Evolutionary conservation across 1,284 basidiomycete genomes (phyloP).

Genomic region (Microbotryum lychnidis-dioicae): DNA sequence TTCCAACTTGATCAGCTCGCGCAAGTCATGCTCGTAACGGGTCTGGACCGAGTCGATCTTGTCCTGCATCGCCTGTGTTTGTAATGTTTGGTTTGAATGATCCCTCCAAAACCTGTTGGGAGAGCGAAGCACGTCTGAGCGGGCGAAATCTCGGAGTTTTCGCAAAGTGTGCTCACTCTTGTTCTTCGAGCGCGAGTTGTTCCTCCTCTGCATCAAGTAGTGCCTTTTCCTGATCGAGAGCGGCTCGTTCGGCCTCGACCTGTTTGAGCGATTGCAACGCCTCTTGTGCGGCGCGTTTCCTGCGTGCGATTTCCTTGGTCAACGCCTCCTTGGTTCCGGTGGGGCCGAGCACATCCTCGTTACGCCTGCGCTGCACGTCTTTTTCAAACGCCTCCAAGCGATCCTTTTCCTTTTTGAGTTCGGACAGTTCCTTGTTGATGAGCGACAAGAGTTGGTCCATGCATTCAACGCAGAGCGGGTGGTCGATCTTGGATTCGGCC

Average conservation of each 20-base stretch:
- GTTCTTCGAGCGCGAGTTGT: conserved; percentile 66
- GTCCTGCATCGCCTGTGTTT: conserved; percentile 56
- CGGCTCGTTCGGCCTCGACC: conserved; percentile 39
- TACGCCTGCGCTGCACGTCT: conserved; percentile 54
- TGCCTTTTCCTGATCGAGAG: conserved; percentile 34
- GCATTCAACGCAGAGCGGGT: conserved; percentile 92
- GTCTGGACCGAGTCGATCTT: conserved; percentile 63
- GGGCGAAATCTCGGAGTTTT: too few relatives aligned
- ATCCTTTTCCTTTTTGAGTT: conserved; percentile 82
- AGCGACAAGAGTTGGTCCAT: conserved; percentile 69
- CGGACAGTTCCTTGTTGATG: conserved; percentile 71
- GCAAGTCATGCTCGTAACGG: conserved; percentile 43
- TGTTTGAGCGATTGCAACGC: conserved; percentile 45
- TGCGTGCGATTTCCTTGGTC: conserved; percentile 46
- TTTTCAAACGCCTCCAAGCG: conserved; percentile 87
- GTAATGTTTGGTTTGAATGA: conserved; percentile 62
- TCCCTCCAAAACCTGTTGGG: conserved; percentile 66
- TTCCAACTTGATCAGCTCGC: conserved; percentile 72
- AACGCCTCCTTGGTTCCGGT: conserved; percentile 46
- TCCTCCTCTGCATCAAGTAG: conserved; percentile 54
- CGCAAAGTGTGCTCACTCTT: conserved; percentile 50
- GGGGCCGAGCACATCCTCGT: conserved; percentile 1
- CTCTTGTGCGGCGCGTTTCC: too few relatives aligned
- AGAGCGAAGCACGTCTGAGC: not conserved
- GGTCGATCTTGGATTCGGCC: conserved; percentile 51